Base-by-base conservation (phyloP, 306 rosid species). In the Prunus armeniaca region DNA sequence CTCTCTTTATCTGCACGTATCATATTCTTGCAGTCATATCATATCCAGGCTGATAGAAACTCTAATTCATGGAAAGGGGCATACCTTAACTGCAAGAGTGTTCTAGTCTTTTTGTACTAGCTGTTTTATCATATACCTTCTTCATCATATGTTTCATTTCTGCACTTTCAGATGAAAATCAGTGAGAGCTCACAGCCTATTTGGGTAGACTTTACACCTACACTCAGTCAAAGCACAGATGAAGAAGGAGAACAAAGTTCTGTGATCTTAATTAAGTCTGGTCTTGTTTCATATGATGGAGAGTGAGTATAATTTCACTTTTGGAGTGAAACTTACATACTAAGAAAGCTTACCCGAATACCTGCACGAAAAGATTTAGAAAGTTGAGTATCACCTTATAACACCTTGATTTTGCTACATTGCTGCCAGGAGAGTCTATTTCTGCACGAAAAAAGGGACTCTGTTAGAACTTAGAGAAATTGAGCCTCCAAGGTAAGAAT, bases 401-500 rank as follows among this genome's bases (percentile, higher is more conserved):
- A 24, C 18, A 69, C 14, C 67, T 74, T 76, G 28, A 12, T 80
- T 46, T 81, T 84, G 76, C 28, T 78, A 65, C 71, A 41, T 83
- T 79, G 70, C 38, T 58, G 15, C 56, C 87, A 90, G 98, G 84
- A 86, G 88, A 84, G 83, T 85, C 69, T 94, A 94, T 84, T 94
- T 94, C 87, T 88, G 88, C 74, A 87, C 97, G 62, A 86, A 80
- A 84, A 86, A 80, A 61, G 93, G 96, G 79, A 79, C 87, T 49
- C 69, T 94, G 28, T 38, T 91, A 66, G 98, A 94, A 80, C 87
- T 94, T 52, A 68, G 45, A 25, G 90, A 79, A 76, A 56, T 78
- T 80, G 95, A 86, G 54, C 88, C 96, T 74, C 86, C 91, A 82
- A 89, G 97, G 98, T 94, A 89, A 88, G 78, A 81, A 73, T 81